A percentile compares a stretch with the other conserved stretches of the same genome.
phyloP scores from a whole-genome alignment of 352 stramenopile species.

The Labyrinthula sp. region DNA sequence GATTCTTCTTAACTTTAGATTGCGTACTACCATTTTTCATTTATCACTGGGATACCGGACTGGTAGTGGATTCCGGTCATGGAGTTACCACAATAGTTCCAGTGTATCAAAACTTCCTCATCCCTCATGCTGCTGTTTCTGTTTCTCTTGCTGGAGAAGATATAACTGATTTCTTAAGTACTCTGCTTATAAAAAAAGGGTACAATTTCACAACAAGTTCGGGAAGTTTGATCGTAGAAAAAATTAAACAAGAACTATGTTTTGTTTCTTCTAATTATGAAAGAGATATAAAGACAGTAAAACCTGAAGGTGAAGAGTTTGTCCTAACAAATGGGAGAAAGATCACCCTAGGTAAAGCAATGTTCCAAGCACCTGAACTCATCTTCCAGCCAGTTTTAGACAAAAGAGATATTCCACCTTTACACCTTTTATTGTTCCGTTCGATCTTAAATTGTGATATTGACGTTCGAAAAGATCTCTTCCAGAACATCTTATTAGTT shows the following conservation, averaged over 20 bases:
- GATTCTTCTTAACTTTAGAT: constrained; percentile 53
- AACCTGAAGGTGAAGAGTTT: no score
- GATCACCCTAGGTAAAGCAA: constrained; percentile 52
- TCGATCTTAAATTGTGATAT: constrained; percentile 66
- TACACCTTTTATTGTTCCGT: constrained; percentile 46
- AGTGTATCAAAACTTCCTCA: constrained; percentile 86
- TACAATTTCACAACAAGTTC: constrained; percentile 52
- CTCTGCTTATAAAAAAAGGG: constrained; percentile 42
- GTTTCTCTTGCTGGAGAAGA: constrained; percentile 73
- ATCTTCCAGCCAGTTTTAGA: constrained; percentile 48
- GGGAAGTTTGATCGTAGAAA: constrained; percentile 52
- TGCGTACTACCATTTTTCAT: constrained; percentile 78
- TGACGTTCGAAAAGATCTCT: constrained; percentile 58
- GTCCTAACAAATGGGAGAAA: constrained; percentile 52
- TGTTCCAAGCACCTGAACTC: constrained; percentile 61
- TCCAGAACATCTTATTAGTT: constrained; percentile 56
- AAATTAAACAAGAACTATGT: constrained; percentile 86
- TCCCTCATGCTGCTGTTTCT: constrained; percentile 73
- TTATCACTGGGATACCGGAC: constrained; percentile 71
- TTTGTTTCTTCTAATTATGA: constrained; percentile 67
- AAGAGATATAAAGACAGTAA: no score
- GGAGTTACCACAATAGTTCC: constrained; percentile 77
- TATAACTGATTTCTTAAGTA: constrained; percentile 55
- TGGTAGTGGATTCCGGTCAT: constrained; percentile 75
- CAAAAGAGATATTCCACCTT: constrained; percentile 43